Base-by-base conservation (phyloP, 257 asterid species). In the Solanum raphanifolium region DNA sequence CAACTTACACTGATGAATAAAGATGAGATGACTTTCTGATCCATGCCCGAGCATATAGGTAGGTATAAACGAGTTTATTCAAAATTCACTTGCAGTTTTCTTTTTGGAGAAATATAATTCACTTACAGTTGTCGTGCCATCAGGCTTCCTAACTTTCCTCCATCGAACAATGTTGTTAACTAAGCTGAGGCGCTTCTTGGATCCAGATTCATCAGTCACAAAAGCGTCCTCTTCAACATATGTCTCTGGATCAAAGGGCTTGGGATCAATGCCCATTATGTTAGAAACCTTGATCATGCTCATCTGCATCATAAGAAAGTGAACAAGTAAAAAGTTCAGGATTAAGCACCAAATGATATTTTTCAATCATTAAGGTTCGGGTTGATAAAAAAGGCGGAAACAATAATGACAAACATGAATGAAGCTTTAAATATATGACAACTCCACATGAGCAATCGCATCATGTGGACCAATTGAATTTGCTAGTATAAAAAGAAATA, bases 101-200 rank as follows among this genome's bases (percentile, higher is more conserved):
- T 36, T 35, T 35, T 73, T 73, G n/a, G 48, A 35, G 31, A 35
- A 35, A 74, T 35, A 43, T 13, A 43, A 27, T 90, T 88, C 87
- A 94, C 99, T 94, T 92, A 97, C 99, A 86, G 95, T 87, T 86
- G 89, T 83, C 60, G 92, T 91, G 91, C 99, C 99, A 90, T 96
- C 96, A 11, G 96, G 92, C 13, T 92, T 93, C 88, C 87, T 96
- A 88, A 94, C 94, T 92, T 89, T 91, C 93, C 99, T 95, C 98
- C 99, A 97, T 36, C 99, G 96, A 87, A 95, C 99, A 86, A 96
- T 95, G 92, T 97, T 97, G 88, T 97, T 97, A 90, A 95, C 99
- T 90, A 97, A 91, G 65, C 99, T 95, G 90, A 97, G 96, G 86
- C 95, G 91, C 91, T 93, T 95, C 86, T 92, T 95, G 13, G 96